Evolutionary conservation across 108 stramenopile genomes (phyloP), one percentile per base, ranked within the genome.

Genomic region (Skeletonema marinoi): DNA sequence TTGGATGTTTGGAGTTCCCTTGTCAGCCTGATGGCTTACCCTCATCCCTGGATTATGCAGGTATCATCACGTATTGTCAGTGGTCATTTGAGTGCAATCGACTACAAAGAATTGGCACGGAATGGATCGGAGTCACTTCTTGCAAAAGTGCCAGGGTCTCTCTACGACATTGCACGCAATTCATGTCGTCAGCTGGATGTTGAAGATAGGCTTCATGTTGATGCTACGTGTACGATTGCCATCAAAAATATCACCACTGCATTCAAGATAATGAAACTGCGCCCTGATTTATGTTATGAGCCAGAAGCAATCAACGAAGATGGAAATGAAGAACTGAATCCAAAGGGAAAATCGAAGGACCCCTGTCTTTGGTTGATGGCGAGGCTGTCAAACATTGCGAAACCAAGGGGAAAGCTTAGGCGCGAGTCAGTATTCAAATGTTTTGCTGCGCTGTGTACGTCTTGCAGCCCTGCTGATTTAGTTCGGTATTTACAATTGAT

Each of bases 351-450:
- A 62, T 60, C 54, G 30, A 82, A 75, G 21, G 72, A 93, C 80
- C 91, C 92, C 2, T 82, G 89, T 14, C 60, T 41, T 5, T 92
- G 91, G 93, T 61, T 93, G 6, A 70, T 96, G 77, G 85, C 82
- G 16, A 83, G 95, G 25, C 69, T 96, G 48, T 91, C 92, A 1
- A 81, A 91, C 48, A 93, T 92, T 62, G 92, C 93, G 36, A 96
- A 93, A 70, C 82, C 77, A 32, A 88, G 85, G 76, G 92, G 92
- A 33, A 71, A 56, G 29, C 80, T 81, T 54, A 88, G 93, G 1
- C 85, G 95, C 16, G 82, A 89, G 77, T 82, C 89, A 1, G 71
- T 96, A 0, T 96, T 89, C 84, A 93, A 94, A 68, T 91, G 92
- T 59, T 96, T 89, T 82, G 95, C 92, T 30, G 90, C 95, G 4